Evolutionary conservation across 2,329 filamentous ascomycete genomes (phyloP).

Genomic region (Hypoxylon sp.): DNA sequence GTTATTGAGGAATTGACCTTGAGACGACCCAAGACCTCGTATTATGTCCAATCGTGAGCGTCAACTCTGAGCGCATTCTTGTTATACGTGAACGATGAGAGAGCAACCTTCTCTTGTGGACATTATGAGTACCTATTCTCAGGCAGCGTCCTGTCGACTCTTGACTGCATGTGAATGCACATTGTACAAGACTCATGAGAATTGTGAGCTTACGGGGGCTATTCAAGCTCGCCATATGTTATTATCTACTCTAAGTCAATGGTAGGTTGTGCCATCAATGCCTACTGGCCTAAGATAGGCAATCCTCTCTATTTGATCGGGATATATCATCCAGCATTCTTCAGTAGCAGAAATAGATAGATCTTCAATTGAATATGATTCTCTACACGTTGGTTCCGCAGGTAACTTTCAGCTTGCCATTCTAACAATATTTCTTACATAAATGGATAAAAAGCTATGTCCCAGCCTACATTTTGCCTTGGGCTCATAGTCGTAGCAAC

Average conservation of each 20-base stretch:
- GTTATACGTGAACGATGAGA: background rate
- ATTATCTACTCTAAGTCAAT: background rate
- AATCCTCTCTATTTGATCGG: background rate
- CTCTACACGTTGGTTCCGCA: too few relatives aligned
- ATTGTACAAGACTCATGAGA: background rate
- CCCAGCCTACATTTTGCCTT: too few relatives aligned
- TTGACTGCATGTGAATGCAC: background rate
- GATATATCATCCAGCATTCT: too few relatives aligned
- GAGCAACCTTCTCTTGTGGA: background rate
- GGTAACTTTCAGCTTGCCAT: too few relatives aligned
- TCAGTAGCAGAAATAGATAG: too few relatives aligned
- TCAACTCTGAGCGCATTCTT: background rate
- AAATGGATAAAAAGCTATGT: too few relatives aligned
- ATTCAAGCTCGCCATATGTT: background rate
- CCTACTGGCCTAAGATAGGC: background rate
- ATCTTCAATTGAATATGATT: too few relatives aligned
- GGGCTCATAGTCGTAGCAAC: background rate
- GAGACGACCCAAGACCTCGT: background rate
- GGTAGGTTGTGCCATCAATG: background rate
- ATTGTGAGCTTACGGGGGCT: background rate
- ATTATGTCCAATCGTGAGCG: background rate
- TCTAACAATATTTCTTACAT: too few relatives aligned
- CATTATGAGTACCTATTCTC: background rate
- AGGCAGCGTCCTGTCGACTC: background rate
- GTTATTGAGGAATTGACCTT: background rate